Conservation (phyloP, 257 asterid genomes). For the Scutellaria galericulata region DNA sequence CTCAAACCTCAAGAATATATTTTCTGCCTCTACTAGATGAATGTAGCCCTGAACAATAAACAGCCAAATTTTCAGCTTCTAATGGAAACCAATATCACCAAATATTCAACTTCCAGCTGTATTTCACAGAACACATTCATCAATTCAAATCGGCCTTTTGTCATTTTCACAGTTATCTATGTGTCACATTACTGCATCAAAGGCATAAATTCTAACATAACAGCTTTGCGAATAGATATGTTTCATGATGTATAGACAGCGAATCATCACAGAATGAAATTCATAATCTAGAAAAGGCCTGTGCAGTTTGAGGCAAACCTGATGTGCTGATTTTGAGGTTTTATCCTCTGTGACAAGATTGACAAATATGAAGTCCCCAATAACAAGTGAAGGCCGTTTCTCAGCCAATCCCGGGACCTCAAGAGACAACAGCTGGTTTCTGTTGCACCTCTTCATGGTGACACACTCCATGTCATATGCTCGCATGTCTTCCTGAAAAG, state of each 20-base stretch:
- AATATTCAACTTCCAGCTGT: background rate
- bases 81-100: too few species aligned
- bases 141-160: too few species aligned
- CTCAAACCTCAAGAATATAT: conserved; percentile 67
- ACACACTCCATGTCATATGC: conserved; percentile 79
- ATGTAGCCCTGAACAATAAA: conserved; percentile 70
- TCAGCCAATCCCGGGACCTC: conserved; percentile 98
- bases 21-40: conserved; percentile 85
- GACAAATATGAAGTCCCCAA: conserved; percentile 69
- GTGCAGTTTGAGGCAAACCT: conserved; percentile 52
- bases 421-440: conserved; percentile 59
- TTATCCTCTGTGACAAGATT: conserved; percentile 53
- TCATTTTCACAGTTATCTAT: too few species aligned
- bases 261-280: conserved; percentile 5
- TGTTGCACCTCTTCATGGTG: conserved; percentile 51
- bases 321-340: conserved; percentile 42
- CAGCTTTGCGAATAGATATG: too few species aligned
- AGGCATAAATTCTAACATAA: too few species aligned
- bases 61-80: conserved; percentile 31
- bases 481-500: conserved; percentile 78
- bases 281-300: conserved; percentile 24
- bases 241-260: too few species aligned
- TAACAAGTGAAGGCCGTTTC: conserved; percentile 91
- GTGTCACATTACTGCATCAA: too few species aligned
- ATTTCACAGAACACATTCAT: background rate